A percentile compares a stretch with the other conserved stretches of the same genome.
Evolutionary conservation across 2,329 filamentous ascomycete genomes (phyloP).

Genomic region (Cladophialophora psammophila): DNA sequence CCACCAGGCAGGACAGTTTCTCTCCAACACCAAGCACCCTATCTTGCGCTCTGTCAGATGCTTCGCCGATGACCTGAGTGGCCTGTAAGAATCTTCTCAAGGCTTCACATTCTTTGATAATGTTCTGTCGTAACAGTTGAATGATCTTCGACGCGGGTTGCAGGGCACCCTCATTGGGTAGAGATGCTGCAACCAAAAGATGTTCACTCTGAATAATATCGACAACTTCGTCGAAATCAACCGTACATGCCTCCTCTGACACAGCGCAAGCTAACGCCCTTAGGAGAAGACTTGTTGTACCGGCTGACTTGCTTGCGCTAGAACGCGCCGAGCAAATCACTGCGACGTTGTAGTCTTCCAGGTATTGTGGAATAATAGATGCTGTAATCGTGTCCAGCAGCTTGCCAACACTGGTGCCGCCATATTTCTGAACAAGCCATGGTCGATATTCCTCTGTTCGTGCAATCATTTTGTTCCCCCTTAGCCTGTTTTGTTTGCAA

Average conservation of each 20-base stretch:
- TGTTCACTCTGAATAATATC: conserved; percentile 18
- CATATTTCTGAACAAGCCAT: conserved; percentile 23
- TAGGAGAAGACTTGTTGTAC: conserved; percentile 22
- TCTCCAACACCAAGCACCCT: conserved; percentile 18
- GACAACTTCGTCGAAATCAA: conserved; percentile 10
- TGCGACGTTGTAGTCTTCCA: conserved; percentile 9
- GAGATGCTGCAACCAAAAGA: conserved; percentile 5
- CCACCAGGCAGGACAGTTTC: conserved; percentile 21
- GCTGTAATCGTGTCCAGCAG: conserved; percentile 18
- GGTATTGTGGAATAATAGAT: conserved; percentile 17
- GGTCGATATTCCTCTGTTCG: conserved; percentile 1
- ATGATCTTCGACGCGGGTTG: not conserved
- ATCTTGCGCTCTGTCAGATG: conserved; percentile 20
- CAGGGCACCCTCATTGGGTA: not conserved
- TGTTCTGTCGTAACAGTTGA: not conserved
- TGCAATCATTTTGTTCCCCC: conserved; percentile 1
- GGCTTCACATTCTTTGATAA: conserved; percentile 8
- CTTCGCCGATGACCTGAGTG: conserved; percentile 15
- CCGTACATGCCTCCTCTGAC: conserved; percentile 6
- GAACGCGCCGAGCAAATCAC: conserved; percentile 22
- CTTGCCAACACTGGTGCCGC: conserved; percentile 24
- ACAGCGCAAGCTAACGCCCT: conserved; percentile 16
- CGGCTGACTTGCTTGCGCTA: conserved; percentile 8
- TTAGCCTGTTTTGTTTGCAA: not conserved
- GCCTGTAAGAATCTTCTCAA: conserved; percentile 17